Conservation (phyloP, 1,284 basidiomycete species). For the Grifola frondosa region DNA sequence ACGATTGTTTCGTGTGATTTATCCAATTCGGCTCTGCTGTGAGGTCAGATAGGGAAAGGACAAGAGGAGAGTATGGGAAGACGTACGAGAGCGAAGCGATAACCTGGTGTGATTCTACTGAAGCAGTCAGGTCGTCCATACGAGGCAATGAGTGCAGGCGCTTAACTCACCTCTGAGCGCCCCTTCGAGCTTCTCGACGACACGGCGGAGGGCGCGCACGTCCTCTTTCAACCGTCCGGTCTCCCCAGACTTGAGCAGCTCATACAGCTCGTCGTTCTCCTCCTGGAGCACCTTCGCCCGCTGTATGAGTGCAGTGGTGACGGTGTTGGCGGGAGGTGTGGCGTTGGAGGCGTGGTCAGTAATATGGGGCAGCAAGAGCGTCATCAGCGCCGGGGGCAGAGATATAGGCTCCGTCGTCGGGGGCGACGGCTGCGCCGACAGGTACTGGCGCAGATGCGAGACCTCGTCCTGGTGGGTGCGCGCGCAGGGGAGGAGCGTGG, state of each 20-base stretch:
- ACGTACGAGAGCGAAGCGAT: constrained; percentile 72
- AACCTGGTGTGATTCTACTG: constrained; percentile 69
- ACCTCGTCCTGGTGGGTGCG: constrained; percentile 61
- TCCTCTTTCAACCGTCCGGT: constrained; percentile 78
- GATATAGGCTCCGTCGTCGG: constrained; percentile 60
- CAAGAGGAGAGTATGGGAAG: constrained; percentile 1
- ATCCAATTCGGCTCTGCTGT: constrained; percentile 65
- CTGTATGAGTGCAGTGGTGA: constrained; percentile 68
- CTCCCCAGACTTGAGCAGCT: constrained; percentile 65
- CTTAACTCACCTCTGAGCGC: constrained; percentile 65
- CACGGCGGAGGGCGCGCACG: constrained; percentile 62
- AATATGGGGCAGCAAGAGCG: constrained; percentile 66
- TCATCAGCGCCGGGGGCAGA: constrained; percentile 65
- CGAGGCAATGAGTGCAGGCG: constrained; percentile 11
- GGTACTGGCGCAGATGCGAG: constrained; percentile 59
- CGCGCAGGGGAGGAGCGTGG: constrained; percentile 12
- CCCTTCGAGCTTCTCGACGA: constrained; percentile 64
- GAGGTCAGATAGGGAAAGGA: constrained; percentile 12
- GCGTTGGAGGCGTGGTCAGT: constrained; percentile 39
- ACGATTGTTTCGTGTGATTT: constrained; percentile 66
- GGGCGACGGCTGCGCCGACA: constrained; percentile 55
- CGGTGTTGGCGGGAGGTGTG: constrained; percentile 50
- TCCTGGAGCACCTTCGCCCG: constrained; percentile 70
- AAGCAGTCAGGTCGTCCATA: constrained; percentile 1
- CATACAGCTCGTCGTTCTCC: constrained; percentile 78